Percentiles rank a stretch among this genome's conserved stretches.
phyloP scores from a whole-genome alignment of 306 rosid species.

The Dicorynia guianensis region DNA sequence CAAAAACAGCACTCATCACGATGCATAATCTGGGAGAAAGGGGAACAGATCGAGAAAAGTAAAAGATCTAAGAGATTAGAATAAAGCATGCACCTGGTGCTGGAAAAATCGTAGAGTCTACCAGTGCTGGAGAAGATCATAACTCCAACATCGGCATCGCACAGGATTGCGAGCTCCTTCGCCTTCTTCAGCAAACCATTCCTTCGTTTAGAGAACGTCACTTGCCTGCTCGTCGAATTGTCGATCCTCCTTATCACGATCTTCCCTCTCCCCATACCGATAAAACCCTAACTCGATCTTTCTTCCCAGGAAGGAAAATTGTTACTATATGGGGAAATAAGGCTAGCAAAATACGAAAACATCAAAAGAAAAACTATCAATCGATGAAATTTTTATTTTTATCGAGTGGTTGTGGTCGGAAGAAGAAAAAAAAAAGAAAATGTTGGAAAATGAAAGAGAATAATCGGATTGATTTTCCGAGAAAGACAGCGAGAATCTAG shows the following conservation, averaged over 20 bases:
- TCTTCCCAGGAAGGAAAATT: slow-evolving; percentile 12
- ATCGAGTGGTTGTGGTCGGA: neutral
- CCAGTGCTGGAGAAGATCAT: slow-evolving; percentile 90
- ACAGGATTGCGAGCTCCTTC: slow-evolving; percentile 86
- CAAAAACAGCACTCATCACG: slow-evolving; percentile 4
- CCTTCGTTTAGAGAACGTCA: slow-evolving; percentile 88
- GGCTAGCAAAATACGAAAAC: neutral
- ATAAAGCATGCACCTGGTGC: slow-evolving; percentile 59
- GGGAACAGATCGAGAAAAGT: neutral
- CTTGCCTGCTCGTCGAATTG: slow-evolving; percentile 91
- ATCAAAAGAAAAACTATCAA: neutral
- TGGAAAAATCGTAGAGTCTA: slow-evolving; percentile 86
- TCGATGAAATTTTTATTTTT: neutral
- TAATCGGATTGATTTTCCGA: slow-evolving; percentile 41
- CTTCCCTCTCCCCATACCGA: slow-evolving; percentile 90
- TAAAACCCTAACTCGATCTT: slow-evolving; percentile 44
- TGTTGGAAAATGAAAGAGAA: neutral
- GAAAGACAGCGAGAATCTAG: slow-evolving; percentile 39
- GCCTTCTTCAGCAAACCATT: slow-evolving; percentile 92
- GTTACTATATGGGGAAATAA: slow-evolving; percentile 17
- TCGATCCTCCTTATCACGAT: slow-evolving; percentile 95
- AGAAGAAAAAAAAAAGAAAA: neutral
- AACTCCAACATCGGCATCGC: slow-evolving; percentile 94
- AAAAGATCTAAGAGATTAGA: slow-evolving; percentile 35
- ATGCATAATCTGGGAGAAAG: neutral